Conservation (phyloP, 768 basidiomycete species). For the Aureoboletus auriporus region DNA sequence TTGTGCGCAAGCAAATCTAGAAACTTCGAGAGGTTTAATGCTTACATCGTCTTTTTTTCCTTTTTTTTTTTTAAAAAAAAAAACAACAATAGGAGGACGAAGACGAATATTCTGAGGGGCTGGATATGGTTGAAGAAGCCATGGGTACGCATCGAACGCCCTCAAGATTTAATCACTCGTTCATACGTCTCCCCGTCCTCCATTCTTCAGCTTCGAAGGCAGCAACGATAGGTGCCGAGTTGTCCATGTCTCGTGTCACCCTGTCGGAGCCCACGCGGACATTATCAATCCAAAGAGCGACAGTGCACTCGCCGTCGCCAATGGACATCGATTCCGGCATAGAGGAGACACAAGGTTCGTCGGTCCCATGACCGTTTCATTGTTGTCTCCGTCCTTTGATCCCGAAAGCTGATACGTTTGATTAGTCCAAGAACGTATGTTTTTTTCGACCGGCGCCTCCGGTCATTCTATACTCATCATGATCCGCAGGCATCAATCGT, state of each 20-base stretch:
- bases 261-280: conserved; percentile 22
- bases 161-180: not conserved
- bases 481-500: conserved; percentile 5
- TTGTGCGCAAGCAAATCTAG: conserved; percentile 15
- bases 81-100: conserved; percentile 25
- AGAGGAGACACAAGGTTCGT: conserved; percentile 17
- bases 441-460: not conserved
- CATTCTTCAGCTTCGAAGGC: conserved; percentile 6
- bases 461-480: conserved; percentile 1
- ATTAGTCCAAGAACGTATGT: conserved; percentile 17
- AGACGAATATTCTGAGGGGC: conserved; percentile 17
- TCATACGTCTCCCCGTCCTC: not conserved
- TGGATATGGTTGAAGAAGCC: conserved; percentile 7
- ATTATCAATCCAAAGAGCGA: conserved; percentile 9
- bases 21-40: not conserved
- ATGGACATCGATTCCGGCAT: conserved; percentile 19
- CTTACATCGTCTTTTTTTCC: conserved; percentile 3
- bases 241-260: conserved; percentile 7
- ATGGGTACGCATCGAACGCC: conserved; percentile 16
- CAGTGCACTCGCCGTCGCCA: conserved; percentile 13
- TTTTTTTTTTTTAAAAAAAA: not conserved
- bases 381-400: not conserved
- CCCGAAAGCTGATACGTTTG: conserved; percentile 2
- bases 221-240: conserved; percentile 12
- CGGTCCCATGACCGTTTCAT: not conserved